Evolutionary conservation across 352 stramenopile species (phyloP).

Genomic region (Phytopythium helicoides): DNA sequence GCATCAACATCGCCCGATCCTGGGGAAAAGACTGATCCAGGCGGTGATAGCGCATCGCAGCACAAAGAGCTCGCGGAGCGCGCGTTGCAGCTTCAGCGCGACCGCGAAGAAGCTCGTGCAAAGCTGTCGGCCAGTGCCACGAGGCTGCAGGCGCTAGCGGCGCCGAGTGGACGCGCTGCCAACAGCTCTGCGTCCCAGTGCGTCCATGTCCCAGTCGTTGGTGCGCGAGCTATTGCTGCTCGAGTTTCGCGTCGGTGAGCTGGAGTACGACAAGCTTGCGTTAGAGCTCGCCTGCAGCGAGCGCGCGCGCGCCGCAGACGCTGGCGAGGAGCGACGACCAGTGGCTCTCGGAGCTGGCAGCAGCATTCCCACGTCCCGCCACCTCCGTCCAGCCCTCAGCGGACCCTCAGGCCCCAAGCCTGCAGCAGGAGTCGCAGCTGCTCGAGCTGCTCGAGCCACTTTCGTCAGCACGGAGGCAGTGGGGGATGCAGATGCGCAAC

Average conservation of each 20-base stretch:
- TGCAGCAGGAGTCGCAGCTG: too few relatives aligned
- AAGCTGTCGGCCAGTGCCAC: not conserved
- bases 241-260: constrained; percentile 86
- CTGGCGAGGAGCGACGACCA: not conserved
- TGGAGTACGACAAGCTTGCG: constrained; percentile 89
- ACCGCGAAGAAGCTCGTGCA: not conserved
- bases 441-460: constrained; percentile 6
- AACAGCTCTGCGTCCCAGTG: not conserved
- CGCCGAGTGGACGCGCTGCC: not conserved
- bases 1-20: too few relatives aligned
- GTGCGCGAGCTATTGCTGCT: constrained; percentile 68
- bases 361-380: too few relatives aligned
- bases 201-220: constrained; percentile 22
- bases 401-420: too few relatives aligned
- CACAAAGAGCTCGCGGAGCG: too few relatives aligned
- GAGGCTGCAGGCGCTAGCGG: not conserved
- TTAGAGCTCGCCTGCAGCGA: not conserved
- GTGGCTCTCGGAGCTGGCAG: not conserved
- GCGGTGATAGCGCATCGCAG: too few relatives aligned
- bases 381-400: too few relatives aligned
- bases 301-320: not conserved
- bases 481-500: constrained; percentile 60
- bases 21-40: not conserved
- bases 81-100: not conserved
- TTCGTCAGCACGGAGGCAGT: constrained; percentile 28